A percentile compares a stretch with the other conserved stretches of the same genome.
Evolutionary conservation across 164 flowering plant genomes (phyloP).

Genomic region (Macadamia tetraphylla): DNA sequence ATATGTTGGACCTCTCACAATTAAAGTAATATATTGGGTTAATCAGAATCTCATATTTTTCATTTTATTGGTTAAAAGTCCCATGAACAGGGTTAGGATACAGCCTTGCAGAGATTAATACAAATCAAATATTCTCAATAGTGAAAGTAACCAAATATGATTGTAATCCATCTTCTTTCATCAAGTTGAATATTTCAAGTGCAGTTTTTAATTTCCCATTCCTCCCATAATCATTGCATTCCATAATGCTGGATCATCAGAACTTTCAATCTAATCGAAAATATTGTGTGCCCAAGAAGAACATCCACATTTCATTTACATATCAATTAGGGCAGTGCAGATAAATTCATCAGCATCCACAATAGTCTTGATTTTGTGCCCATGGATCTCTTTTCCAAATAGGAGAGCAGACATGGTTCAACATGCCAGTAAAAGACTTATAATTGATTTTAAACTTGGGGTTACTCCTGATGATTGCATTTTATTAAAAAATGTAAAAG

Average conservation of each 20-base stretch:
- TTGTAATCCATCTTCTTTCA: conserved; percentile 33
- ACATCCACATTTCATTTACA: conserved; percentile 76
- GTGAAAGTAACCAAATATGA: conserved; percentile 55
- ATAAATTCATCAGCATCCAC: conserved; percentile 41
- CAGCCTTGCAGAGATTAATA: too few relatives aligned
- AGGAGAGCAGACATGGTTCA: conserved; percentile 21
- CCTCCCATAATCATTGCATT: conserved; percentile 80
- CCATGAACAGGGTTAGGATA: too few relatives aligned
- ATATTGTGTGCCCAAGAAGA: conserved; percentile 33
- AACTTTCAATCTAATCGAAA: conserved; percentile 35
- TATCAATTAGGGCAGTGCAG: conserved; percentile 57
- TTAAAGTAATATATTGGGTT: too few relatives aligned
- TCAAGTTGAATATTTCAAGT: conserved; percentile 43
- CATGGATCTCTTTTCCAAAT: conserved; percentile 61
- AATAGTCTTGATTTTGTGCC: conserved; percentile 32
- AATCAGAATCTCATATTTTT: too few relatives aligned
- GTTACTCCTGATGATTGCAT: conserved; percentile 46
- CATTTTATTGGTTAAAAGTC: too few relatives aligned
- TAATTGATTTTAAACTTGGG: conserved; percentile 38
- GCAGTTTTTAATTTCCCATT: conserved; percentile 57
- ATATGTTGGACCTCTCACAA: too few relatives aligned
- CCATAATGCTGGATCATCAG: conserved; percentile 61
- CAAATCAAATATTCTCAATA: neutral
- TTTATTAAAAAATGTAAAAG: conserved; percentile 44
- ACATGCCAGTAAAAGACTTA: conserved; percentile 43